Base-by-base conservation (phyloP, 2,329 filamentous ascomycete genomes). In the Fusarium marasasianum region DNA sequence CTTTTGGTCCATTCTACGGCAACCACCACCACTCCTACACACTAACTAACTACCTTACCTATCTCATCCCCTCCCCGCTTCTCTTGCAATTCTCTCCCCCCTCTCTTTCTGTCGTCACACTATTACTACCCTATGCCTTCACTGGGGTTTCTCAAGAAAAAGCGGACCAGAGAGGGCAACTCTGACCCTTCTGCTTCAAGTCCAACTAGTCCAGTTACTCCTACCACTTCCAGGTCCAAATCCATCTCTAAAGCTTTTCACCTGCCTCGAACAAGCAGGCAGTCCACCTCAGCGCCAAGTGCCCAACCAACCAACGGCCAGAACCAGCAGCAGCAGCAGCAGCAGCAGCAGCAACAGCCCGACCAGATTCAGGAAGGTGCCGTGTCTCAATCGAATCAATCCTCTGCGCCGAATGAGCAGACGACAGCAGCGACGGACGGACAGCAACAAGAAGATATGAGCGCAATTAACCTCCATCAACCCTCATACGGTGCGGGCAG, bases 91-190 rank as follows among this genome's bases (percentile, higher is more conserved):
- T 50, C 59, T 37, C 59, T 55, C 56, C 48, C 71, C 62, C 67
- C 67, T 64, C 74, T 64, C 72, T 63, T 66, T 58, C 71, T 67
- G 64, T 58, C 64, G 56, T 75, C 72, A 69, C 75, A 73, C 66
- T 67, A 71, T 66, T 69, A 69, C 76, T 61, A 53, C 68, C 83
- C 80, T 81, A 98, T 99, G 96, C 96, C 95, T 91, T 94, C 91
- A 84, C 90, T 98, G 88, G 94, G 94, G 84, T 95, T 98, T 82
- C 91, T 98, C 83, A 98, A 98, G 90, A 98, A 98, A 91, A 98
- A 97, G 90, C 92, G 95, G 90, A 97, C 95, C 86, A 97, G 95
- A 91, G 95, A 98, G 87, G 93, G 91, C 81, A 90, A 91, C 82
- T 88, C 90, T 82, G 91, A 94, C 82, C 89, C 88, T 78, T 90